These are phyloP conservation scores for Peniophora sp. DNA, from an alignment of 1,284 basidiomycete genomes.

Conservation along the genomic window DNA sequence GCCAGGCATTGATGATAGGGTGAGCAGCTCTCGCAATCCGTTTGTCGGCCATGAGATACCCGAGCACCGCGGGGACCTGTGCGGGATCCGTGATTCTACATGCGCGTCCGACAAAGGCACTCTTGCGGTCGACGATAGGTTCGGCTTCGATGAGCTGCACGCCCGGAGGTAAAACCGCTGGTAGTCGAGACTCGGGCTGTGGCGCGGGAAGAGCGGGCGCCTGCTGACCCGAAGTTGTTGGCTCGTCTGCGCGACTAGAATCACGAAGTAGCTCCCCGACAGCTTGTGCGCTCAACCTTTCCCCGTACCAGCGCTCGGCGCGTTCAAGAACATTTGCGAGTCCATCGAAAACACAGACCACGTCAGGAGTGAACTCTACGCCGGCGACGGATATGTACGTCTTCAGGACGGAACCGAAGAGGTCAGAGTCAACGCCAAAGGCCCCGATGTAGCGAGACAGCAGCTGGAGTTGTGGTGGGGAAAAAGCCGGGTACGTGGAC, in stretches of 20 bases:
- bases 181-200: constrained; percentile 1
- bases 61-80: constrained; percentile 68
- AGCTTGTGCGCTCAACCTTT: constrained; percentile 47
- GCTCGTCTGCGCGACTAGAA: neutral
- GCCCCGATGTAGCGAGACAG: constrained; percentile 81
- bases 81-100: constrained; percentile 72
- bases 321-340: constrained; percentile 69
- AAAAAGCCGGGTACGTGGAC: constrained; percentile 58
- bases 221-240: neutral
- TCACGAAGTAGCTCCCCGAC: constrained; percentile 53
- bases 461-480: constrained; percentile 78
- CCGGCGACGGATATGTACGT: constrained; percentile 77
- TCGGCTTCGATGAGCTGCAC: constrained; percentile 62
- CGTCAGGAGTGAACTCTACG: constrained; percentile 66
- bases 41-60: constrained; percentile 66
- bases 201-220: neutral
- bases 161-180: constrained; percentile 43
- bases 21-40: constrained; percentile 76
- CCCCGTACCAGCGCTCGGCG: constrained; percentile 65
- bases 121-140: constrained; percentile 78
- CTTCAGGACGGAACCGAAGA: constrained; percentile 74
- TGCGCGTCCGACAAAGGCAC: constrained; percentile 77
- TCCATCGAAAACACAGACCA: constrained; percentile 85
- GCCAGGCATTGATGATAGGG: constrained; percentile 86
- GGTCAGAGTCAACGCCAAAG: constrained; percentile 60